phyloP scores from a whole-genome alignment of 1,284 basidiomycete species.

The Tilletia walkeri region DNA sequence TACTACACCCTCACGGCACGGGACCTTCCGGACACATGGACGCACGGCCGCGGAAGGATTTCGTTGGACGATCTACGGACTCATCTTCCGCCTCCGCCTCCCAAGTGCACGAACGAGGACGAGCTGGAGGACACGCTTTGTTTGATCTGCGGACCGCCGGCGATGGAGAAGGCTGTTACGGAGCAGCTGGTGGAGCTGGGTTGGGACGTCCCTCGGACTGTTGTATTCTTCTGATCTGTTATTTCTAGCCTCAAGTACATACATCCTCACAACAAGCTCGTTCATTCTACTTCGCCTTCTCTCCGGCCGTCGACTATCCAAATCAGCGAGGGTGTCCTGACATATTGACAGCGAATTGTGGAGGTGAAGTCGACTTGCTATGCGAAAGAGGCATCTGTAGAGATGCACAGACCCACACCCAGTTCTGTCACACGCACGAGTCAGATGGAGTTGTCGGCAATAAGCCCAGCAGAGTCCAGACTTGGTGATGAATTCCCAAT shows the following conservation, averaged over 20 bases:
- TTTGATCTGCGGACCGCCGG: slow-evolving; percentile 64
- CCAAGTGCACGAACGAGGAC: slow-evolving; percentile 18
- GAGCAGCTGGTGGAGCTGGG: slow-evolving; percentile 36
- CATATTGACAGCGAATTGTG: too few relatives aligned
- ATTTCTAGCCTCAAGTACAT: neutral
- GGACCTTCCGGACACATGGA: slow-evolving; percentile 57
- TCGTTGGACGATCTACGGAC: slow-evolving; percentile 57
- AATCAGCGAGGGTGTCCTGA: too few relatives aligned
- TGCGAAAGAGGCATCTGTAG: too few relatives aligned
- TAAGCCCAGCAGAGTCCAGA: too few relatives aligned
- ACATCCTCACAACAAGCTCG: neutral
- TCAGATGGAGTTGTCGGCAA: too few relatives aligned
- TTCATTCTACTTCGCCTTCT: neutral
- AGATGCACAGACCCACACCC: too few relatives aligned
- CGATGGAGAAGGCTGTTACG: slow-evolving; percentile 53
- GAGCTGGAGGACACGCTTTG: slow-evolving; percentile 57
- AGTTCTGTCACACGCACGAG: too few relatives aligned
- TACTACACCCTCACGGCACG: slow-evolving; percentile 60
- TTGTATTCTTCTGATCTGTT: slow-evolving; percentile 44
- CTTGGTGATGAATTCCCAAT: too few relatives aligned
- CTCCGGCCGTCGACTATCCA: too few relatives aligned
- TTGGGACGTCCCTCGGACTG: slow-evolving; percentile 42
- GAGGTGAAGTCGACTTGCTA: too few relatives aligned
- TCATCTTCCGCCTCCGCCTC: slow-evolving; percentile 56
- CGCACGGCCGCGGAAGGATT: slow-evolving; percentile 60